Conservation (phyloP, 2,329 filamentous ascomycete species). For the Monilinia aucupariae region DNA sequence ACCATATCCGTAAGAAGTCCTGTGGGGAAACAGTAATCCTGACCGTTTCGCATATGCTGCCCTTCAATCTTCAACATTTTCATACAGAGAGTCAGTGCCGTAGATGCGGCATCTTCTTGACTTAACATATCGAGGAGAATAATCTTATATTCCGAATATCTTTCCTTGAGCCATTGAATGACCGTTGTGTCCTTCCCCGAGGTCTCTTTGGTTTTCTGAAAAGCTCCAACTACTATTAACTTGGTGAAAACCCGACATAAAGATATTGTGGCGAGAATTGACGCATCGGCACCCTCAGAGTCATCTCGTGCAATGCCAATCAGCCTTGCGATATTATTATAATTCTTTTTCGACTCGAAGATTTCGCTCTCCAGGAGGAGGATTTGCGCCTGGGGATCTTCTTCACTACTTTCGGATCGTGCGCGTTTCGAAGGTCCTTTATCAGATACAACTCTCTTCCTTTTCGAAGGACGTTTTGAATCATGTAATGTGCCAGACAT, state of each 20-base stretch:
- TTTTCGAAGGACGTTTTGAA: constrained; percentile 30
- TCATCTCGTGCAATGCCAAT: constrained; percentile 53
- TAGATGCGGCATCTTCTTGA: constrained; percentile 58
- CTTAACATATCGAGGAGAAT: constrained; percentile 57
- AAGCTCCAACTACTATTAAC: constrained; percentile 66
- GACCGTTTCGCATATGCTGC: constrained; percentile 53
- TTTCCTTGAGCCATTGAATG: constrained; percentile 70
- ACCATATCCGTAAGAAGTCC: constrained; percentile 62
- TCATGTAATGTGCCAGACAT: constrained; percentile 29
- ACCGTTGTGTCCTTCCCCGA: constrained; percentile 71
- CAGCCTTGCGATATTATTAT: constrained; percentile 80
- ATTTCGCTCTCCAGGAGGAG: constrained; percentile 74
- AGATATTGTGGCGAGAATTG: constrained; percentile 67
- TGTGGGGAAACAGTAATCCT: constrained; percentile 64
- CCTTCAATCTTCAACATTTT: constrained; percentile 76
- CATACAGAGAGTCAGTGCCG: constrained; percentile 75
- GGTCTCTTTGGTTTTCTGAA: constrained; percentile 59
- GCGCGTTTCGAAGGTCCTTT: constrained; percentile 42
- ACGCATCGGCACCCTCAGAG: constrained; percentile 48
- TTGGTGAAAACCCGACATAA: constrained; percentile 83
- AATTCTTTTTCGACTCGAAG: constrained; percentile 78
- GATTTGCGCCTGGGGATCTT: constrained; percentile 59
- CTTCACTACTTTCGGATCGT: constrained; percentile 41
- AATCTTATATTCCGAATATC: constrained; percentile 65
- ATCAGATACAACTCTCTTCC: constrained; percentile 49